phyloP scores from a whole-genome alignment of 345 rosid species.

The Zanthoxylum bungeanum region DNA sequence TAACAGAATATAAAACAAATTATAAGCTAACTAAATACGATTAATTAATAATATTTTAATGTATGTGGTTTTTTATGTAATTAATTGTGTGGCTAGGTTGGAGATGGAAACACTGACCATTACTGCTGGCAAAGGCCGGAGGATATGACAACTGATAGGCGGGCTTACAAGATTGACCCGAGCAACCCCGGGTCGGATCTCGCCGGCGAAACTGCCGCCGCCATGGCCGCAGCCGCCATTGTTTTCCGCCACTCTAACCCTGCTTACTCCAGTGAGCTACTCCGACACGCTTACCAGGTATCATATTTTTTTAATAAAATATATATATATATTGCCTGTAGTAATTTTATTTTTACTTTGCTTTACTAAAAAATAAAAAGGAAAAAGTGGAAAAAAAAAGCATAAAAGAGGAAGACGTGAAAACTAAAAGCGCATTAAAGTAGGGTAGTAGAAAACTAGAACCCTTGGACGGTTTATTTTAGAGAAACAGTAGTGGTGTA shows the following conservation, averaged over 20 bases:
- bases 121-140: slow-evolving; percentile 99
- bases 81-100: slow-evolving; percentile 48
- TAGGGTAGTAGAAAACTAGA: too few relatives aligned
- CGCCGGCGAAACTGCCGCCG: slow-evolving; percentile 97
- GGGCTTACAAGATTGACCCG: slow-evolving; percentile 84
- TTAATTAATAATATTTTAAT: too few relatives aligned
- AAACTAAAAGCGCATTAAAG: neutral
- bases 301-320: too few relatives aligned
- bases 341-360: too few relatives aligned
- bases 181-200: slow-evolving; percentile 98
- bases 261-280: slow-evolving; percentile 67
- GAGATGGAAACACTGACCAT: slow-evolving; percentile 96
- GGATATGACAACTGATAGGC: slow-evolving; percentile 96
- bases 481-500: neutral
- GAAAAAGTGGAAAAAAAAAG: neutral
- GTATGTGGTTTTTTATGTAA: neutral
- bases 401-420: too few relatives aligned
- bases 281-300: slow-evolving; percentile 88
- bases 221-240: slow-evolving; percentile 97
- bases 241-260: slow-evolving; percentile 79
- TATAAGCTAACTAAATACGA: neutral
- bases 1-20: neutral
- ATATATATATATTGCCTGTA: too few relatives aligned
- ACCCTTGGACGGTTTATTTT: neutral
- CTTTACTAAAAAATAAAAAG: too few relatives aligned